These are phyloP conservation scores for Macrophomina pseudophaseolina DNA, from an alignment of 2,329 filamentous ascomycete species.

Conservation along the genomic window DNA sequence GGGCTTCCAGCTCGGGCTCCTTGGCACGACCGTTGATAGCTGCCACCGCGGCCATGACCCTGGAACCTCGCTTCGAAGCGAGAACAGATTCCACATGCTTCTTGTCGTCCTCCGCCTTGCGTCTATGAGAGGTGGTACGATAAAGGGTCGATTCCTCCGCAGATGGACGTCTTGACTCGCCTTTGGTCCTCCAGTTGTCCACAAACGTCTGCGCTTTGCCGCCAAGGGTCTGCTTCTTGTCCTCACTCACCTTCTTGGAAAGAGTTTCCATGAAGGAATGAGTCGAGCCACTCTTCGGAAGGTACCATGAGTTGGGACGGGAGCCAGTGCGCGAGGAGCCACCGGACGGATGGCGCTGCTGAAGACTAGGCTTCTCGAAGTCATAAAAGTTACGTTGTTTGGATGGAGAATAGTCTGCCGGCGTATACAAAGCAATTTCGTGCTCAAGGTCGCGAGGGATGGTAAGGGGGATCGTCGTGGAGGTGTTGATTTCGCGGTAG, in stretches of 20 bases:
- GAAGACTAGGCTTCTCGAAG: conserved; percentile 52
- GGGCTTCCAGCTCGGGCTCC: conserved; percentile 39
- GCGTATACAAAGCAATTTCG: conserved; percentile 64
- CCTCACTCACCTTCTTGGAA: conserved; percentile 43
- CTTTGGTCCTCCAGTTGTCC: conserved; percentile 24
- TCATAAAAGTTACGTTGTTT: conserved; percentile 67
- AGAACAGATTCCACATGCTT: conserved; percentile 34
- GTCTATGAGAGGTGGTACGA: conserved; percentile 16
- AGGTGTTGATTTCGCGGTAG: conserved; percentile 39
- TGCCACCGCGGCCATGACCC: conserved; percentile 69
- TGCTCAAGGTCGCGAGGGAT: conserved; percentile 55
- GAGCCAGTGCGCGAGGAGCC: conserved; percentile 33
- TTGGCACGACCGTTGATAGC: conserved; percentile 62
- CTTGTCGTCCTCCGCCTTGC: conserved; percentile 23
- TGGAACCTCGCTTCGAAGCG: conserved; percentile 51
- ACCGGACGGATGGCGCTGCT: conserved; percentile 31
- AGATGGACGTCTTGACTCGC: conserved; percentile 22
- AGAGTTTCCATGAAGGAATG: conserved; percentile 47
- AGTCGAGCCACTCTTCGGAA: conserved; percentile 49
- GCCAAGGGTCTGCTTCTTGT: conserved; percentile 33
- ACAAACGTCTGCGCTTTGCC: conserved; percentile 25
- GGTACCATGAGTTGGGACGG: conserved; percentile 59
- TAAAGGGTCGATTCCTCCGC: conserved; percentile 16
- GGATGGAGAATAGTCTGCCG: conserved; percentile 63
- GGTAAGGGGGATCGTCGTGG: conserved; percentile 52